Evolutionary conservation across 2,329 filamentous ascomycete genomes (phyloP), one percentile per base, ranked within the genome.

Genomic region (Colletotrichum sp.): DNA sequence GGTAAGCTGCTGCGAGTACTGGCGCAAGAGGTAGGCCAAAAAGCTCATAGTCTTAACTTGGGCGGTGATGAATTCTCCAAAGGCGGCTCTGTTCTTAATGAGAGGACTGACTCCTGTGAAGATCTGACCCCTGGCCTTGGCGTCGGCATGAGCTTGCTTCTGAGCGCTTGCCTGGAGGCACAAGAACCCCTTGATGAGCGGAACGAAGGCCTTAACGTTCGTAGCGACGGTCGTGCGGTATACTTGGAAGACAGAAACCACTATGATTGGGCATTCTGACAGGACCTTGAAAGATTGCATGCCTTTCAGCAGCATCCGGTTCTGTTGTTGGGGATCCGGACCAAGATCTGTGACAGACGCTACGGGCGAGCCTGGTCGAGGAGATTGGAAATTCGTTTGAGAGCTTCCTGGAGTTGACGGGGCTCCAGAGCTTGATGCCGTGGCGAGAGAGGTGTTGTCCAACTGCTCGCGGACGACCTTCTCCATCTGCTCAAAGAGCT

Each of bases 21-120:
- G 94, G 59, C 97, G 90, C 15, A 99, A 90, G 1, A 99, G 87
- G 82, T 99, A 99, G 2, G 98, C 98, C 79, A 99, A 84, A 81
- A 99, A 99, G 81, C 96, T 99, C 96, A 99, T 99, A 0, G 96
- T 99, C 88, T 99, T 99, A 18, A 99, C 97, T 84, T 99, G 98
- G 2, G 96, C 96, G 0, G 96, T 99, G 78, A 99, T 98, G 79
- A 99, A 98, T 81, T 99, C 98, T 44, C 96, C 97, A 86, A 99
- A 99, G 1, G 96, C 96, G 15, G 94, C 94, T 73, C 96, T 91
- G 80, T 99, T 98, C 85, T 95, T 96, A 82, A 99, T 98, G 74
- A 95, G 95, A 64, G 95, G 95, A 85, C 95, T 98, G 69, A 99
- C 95, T 3, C 97, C 96, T 0, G 95, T 97, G 82, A 99, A 98